Base-by-base conservation (phyloP, 495 filamentous ascomycete genomes). In the Achaetomiella virescens region DNA sequence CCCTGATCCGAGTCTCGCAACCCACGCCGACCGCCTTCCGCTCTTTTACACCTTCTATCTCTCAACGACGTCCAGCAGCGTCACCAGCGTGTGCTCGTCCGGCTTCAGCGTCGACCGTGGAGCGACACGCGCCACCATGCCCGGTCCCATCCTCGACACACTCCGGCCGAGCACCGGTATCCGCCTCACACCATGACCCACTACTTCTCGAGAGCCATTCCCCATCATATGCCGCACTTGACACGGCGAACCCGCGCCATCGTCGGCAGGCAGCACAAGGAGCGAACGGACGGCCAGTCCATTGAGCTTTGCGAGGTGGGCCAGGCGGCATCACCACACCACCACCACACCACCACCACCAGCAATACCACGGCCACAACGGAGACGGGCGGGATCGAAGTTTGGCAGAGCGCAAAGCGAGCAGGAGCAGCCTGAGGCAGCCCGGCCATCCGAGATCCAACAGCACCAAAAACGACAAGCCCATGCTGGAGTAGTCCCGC, bases 1-100 rank as follows among this genome's bases (percentile, higher is more conserved):
- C 41, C 27, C 25, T 6, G 10, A 10, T 27, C 22, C 44, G 21
- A 31, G 3, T 9, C 43, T 45, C 37, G 36, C 59, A 17, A 4
- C 38, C 7, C 38, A 45, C 38, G 25, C 57, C 58, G 43, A 61
- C 40, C 33, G 31, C 47, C 48, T 37, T 31, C 41, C 48, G 12
- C 59, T 56, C 24, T 52, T 49, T 51, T 45, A 53, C 55, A 66
- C 62, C 29, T 69, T 69, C 29, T 69, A 33, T 61, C 15, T 64
- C 68, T 21, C 63, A 25, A 65, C 66, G 22, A 65, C 62, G 6
- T 63, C 59, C 12, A 68, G 62, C 54, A 41, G 60, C 50, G 57
- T 29, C 15, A 61, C 59, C 46, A 44, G 52, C 42, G 15, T 46
- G 27, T 57, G 60, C 48, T 53, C 52, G 37, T 60, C 54, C 21